Evolutionary conservation across 768 basidiomycete genomes (phyloP).

Genomic region (Collybia sp.): DNA sequence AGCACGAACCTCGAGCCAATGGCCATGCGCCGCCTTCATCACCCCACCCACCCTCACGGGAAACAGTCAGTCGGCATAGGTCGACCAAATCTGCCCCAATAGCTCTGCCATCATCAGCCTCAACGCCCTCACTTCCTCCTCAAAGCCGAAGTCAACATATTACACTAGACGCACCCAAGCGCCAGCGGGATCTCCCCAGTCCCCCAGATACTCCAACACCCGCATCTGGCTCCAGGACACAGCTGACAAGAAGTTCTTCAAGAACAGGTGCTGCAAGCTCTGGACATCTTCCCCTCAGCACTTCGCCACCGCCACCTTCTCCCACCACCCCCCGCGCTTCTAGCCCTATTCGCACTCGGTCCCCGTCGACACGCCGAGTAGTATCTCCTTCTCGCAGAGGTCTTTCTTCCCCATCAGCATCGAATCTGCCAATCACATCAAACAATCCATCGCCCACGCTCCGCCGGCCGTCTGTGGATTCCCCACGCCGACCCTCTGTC

Average conservation of each 20-base stretch:
- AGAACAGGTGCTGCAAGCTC: conserved; percentile 30
- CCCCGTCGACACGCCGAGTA: conserved; percentile 34
- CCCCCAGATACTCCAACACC: conserved; percentile 48
- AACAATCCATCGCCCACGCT: conserved; percentile 25
- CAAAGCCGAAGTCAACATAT: conserved; percentile 11
- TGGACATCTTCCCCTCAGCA: conserved; percentile 34
- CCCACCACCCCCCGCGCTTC: conserved; percentile 30
- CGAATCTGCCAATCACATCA: conserved; percentile 43
- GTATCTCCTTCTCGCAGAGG: conserved; percentile 38
- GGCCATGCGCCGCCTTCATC: conserved; percentile 9
- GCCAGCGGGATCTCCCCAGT: conserved; percentile 33
- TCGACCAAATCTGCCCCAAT: conserved; percentile 24
- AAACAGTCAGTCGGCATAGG: conserved; percentile 24
- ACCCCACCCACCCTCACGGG: conserved; percentile 7
- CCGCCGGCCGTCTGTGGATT: conserved; percentile 34
- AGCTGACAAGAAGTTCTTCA: conserved; percentile 27
- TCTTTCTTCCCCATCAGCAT: conserved; percentile 43
- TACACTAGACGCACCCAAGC: conserved; percentile 30
- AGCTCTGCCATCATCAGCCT: conserved; percentile 20
- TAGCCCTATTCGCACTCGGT: conserved; percentile 40
- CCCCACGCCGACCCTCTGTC: conserved; percentile 25
- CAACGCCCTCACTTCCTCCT: conserved; percentile 13
- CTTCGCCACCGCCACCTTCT: conserved; percentile 30
- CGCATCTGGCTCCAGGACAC: conserved; percentile 28
- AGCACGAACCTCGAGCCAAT: conserved; percentile 10